A percentile compares a stretch with the other conserved stretches of the same genome.
Evolutionary conservation across 1,284 basidiomycete genomes (phyloP).

Genomic region (Rhodotorula sp.): DNA sequence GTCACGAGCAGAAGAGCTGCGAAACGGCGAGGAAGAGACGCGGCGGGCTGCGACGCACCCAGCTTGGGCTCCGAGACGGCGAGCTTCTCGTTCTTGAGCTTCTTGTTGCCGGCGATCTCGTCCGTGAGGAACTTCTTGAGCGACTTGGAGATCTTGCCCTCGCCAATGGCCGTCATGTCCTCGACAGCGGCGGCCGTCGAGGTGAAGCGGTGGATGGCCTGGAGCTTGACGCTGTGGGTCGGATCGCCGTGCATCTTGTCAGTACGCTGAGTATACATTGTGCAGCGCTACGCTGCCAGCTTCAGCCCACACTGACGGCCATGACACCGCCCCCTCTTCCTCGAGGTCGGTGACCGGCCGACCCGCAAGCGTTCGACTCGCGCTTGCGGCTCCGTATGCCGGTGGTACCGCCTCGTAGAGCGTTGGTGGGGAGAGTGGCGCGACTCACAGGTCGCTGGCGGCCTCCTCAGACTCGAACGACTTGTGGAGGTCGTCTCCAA

Average conservation of each 20-base stretch:
- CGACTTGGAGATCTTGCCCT: conserved; percentile 87
- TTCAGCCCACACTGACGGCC: too few species aligned
- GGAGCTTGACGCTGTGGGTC: conserved; percentile 74
- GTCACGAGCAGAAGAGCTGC: background rate
- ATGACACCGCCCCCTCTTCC: too few species aligned
- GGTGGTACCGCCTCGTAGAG: background rate
- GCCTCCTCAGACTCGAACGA: conserved; percentile 89
- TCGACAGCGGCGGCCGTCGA: conserved; percentile 99
- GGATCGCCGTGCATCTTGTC: background rate
- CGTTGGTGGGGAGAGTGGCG: background rate
- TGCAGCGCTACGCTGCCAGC: background rate
- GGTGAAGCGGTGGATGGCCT: conserved; percentile 92
- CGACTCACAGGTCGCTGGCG: conserved; percentile 74
- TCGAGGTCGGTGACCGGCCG: too few species aligned
- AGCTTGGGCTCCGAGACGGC: conserved; percentile 88
- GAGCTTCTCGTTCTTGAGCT: conserved; percentile 83
- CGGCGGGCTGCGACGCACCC: conserved; percentile 59
- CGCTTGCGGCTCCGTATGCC: too few species aligned
- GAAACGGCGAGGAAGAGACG: background rate
- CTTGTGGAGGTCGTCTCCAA: conserved; percentile 82
- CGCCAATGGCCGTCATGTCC: conserved; percentile 89
- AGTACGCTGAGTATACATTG: background rate
- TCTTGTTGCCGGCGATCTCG: conserved; percentile 75
- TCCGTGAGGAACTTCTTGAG: conserved; percentile 91
- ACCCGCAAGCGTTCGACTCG: background rate